Conservation (phyloP, 441 rosid species). For the Eutrema salsugineum region DNA sequence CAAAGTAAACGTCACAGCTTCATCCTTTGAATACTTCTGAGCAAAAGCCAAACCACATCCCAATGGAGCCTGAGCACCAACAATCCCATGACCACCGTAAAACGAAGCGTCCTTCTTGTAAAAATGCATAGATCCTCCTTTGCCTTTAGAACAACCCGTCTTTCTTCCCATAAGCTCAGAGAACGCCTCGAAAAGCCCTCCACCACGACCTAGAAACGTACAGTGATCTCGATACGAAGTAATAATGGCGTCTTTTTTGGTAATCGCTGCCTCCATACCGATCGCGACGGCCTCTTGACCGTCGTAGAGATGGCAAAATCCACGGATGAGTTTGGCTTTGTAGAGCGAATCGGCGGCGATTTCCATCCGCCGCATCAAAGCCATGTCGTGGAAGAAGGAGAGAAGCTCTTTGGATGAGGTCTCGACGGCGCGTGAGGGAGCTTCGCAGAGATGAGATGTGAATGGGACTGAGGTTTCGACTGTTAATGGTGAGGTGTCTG, state of each 20-base stretch:
- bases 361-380: constrained; percentile 82
- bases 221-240: constrained; percentile 90
- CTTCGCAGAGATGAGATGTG: constrained; percentile 59
- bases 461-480: constrained; percentile 81
- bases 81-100: constrained; percentile 90
- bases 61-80: constrained; percentile 83
- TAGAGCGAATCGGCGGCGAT: constrained; percentile 88
- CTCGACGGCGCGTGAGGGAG: constrained; percentile 69
- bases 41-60: constrained; percentile 89
- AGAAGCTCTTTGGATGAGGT: constrained; percentile 59
- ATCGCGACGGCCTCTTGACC: constrained; percentile 89
- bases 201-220: constrained; percentile 72
- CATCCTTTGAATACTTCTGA: constrained; percentile 83
- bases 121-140: constrained; percentile 97
- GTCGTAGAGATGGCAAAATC: constrained; percentile 88
- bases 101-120: constrained; percentile 74
- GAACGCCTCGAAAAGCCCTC: constrained; percentile 56
- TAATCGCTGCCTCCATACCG: constrained; percentile 88
- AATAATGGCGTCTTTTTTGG: constrained; percentile 67
- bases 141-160: constrained; percentile 75
- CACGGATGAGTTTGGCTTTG: constrained; percentile 88
- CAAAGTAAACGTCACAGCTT: constrained; percentile 63
- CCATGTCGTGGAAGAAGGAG: constrained; percentile 69
- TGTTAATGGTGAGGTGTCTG: constrained; percentile 53
- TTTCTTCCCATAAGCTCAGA: constrained; percentile 84